Percentiles rank a stretch among this genome's conserved stretches.
Evolutionary conservation across 345 rosid genomes (phyloP).

Genomic region (Barbarea vulgaris): DNA sequence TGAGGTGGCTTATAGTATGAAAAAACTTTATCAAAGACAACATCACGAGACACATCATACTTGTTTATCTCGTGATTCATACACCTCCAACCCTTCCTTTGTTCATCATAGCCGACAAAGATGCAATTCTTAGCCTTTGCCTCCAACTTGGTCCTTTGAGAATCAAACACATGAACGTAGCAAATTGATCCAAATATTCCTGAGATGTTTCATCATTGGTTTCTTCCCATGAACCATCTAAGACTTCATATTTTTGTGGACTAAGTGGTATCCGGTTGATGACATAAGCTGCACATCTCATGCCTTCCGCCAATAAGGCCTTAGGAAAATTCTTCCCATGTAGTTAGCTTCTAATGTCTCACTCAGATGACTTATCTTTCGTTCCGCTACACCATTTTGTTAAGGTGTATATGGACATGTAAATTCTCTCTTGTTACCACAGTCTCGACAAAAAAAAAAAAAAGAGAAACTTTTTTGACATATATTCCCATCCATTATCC

Average conservation of each 20-base stretch:
- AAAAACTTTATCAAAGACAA: slow-evolving; percentile 36
- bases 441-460: background rate
- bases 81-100: slow-evolving; percentile 26
- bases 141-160: background rate
- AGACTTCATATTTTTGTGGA: background rate
- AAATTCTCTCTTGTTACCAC: background rate
- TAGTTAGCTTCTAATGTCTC: slow-evolving; percentile 10
- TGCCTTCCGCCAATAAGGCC: background rate
- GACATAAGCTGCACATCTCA: slow-evolving; percentile 24
- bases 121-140: slow-evolving; percentile 21
- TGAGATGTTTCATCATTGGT: slow-evolving; percentile 11
- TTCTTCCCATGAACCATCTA: background rate
- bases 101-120: slow-evolving; percentile 31
- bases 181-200: background rate
- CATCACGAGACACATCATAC: background rate
- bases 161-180: background rate
- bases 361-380: background rate
- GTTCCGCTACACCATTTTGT: background rate
- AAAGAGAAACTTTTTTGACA: slow-evolving; percentile 5
- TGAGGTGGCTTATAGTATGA: background rate
- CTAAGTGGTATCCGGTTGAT: slow-evolving; percentile 2
- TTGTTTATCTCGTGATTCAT: slow-evolving; percentile 32
- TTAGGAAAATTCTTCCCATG: background rate
- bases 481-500: slow-evolving; percentile 20
- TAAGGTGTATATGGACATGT: background rate